Evolutionary conservation across 805 yeast genomes (phyloP).

Genomic region (Brettanomyces naardenensis): DNA sequence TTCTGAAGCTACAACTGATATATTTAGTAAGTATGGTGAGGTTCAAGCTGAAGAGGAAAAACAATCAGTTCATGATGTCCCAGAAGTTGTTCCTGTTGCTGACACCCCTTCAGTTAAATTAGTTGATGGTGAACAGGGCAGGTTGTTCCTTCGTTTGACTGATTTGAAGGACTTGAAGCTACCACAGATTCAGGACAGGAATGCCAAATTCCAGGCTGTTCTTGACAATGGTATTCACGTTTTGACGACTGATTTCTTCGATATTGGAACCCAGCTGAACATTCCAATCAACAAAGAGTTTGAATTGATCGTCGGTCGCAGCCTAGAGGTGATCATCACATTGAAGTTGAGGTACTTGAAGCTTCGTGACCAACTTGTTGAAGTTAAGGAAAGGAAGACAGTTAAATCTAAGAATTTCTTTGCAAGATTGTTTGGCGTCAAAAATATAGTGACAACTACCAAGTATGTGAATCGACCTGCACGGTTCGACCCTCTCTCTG

Average conservation of each 20-base stretch:
- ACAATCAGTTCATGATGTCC: no score
- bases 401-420: conserved; percentile 25
- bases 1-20: not conserved
- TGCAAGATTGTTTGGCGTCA: conserved; percentile 27
- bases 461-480: conserved; percentile 44
- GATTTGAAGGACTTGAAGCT: conserved; percentile 38
- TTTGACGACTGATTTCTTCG: conserved; percentile 46
- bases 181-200: conserved; percentile 36
- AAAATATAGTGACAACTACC: conserved; percentile 39
- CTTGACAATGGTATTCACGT: conserved; percentile 81
- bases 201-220: conserved; percentile 43
- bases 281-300: conserved; percentile 62
- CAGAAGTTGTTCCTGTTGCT: conserved; percentile 12
- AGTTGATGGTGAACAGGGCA: conserved; percentile 34
- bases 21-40: not conserved
- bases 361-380: conserved; percentile 43
- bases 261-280: conserved; percentile 19
- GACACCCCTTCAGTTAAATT: conserved; percentile 10
- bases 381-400: conserved; percentile 46
- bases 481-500: conserved; percentile 49
- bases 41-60: not conserved
- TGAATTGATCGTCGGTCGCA: conserved; percentile 58
- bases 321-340: conserved; percentile 61
- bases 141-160: conserved; percentile 43
- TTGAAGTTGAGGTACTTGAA: conserved; percentile 56